Evolutionary conservation across 257 asterid genomes (phyloP), one percentile per base, ranked within the genome.

Genomic region (Nicotiana undulata): DNA sequence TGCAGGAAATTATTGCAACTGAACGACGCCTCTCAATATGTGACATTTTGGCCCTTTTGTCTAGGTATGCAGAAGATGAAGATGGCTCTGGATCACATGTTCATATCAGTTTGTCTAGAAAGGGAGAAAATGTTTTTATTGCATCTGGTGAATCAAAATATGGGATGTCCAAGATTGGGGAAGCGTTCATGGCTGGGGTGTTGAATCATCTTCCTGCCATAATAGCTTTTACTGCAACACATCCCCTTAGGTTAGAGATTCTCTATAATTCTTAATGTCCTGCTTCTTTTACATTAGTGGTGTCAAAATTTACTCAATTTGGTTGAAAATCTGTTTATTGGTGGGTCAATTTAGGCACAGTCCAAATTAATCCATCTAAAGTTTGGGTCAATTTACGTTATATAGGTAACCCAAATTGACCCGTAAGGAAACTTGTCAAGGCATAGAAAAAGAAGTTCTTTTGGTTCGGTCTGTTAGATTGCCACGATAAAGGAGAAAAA

Each of bases 131-230:
- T 72, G 90, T 91, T 53, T 95, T 93, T 77, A 89, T 89, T 91
- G 94, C 89, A 32, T 78, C 37, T 49, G 87, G 82, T 12, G 93
- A 89, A 84, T 85, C 80, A 61, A 18, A 87, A 82, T 84, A 92
- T 63, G 99, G 98, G 49, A 93, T 95, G 84, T 89, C 97, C 81
- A 86, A 84, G 87, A 81, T 88, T 7, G 99, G 98, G 68, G 94
- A 90, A 88, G 90, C 90, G 85, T 93, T 93, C 93, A 92, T 95
- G 99, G 97, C 99, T n/a, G 98, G 99, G 64, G 98, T 95, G 59
- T 86, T 92, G 78, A 53, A 86, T 76, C 99, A 95, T 88, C 98
- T 95, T 86, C 97, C 98, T 85, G 88, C 99, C 5, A 90, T 95
- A 84, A 83, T 93, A 82, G 98, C 94, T 59, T 93, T 93, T 81